A percentile compares a stretch with the other conserved stretches of the same genome.
Evolutionary conservation across 257 asterid genomes (phyloP).

Genomic region (Nicotiana tabacum): DNA sequence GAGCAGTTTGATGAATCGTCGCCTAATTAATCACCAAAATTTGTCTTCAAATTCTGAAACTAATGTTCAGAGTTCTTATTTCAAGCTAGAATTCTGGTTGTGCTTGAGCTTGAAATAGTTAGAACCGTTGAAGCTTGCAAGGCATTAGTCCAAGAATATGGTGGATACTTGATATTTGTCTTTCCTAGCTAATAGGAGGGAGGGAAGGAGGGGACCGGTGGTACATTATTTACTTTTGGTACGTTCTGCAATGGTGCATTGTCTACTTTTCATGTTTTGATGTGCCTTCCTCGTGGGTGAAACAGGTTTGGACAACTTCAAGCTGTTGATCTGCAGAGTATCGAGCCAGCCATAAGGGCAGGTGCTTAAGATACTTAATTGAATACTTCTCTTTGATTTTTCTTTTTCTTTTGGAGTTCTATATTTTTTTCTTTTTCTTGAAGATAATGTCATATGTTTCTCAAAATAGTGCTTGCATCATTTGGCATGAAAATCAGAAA

Average conservation of each 20-base stretch:
- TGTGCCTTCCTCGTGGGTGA: neutral
- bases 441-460: neutral
- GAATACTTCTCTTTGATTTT: neutral
- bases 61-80: neutral
- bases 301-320: slow-evolving; percentile 85
- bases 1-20: neutral
- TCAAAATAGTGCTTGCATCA: neutral
- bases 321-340: slow-evolving; percentile 73
- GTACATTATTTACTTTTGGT: too few species aligned
- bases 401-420: neutral
- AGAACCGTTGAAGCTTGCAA: neutral
- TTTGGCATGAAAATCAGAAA: neutral
- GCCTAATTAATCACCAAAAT: neutral
- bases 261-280: neutral
- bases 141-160: neutral
- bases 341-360: slow-evolving; percentile 89
- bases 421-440: neutral
- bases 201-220: too few species aligned
- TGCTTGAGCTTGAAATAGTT: neutral
- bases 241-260: neutral
- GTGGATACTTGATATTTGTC: neutral
- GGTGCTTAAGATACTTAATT: slow-evolving; percentile 32
- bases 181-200: neutral
- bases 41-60: neutral
- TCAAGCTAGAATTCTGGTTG: neutral